Evolutionary conservation across 352 stramenopile species (phyloP).

Genomic region (Globisporangium heterothallicum): DNA sequence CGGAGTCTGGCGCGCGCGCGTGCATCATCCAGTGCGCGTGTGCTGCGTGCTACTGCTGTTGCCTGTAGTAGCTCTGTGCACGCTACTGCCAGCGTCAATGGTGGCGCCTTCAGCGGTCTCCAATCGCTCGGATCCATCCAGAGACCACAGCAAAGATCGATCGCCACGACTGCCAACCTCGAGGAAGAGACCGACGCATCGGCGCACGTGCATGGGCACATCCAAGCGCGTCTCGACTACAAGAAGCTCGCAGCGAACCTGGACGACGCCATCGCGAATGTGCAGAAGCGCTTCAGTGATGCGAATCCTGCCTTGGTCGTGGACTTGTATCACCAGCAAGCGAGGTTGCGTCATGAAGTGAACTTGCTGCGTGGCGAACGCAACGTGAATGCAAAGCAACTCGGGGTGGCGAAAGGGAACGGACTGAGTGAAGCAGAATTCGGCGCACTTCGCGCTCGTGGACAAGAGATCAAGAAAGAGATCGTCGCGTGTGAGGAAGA

Average conservation of each 20-base stretch:
- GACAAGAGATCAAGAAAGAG: conserved; percentile 50
- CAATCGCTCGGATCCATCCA: neutral
- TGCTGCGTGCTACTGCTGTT: neutral
- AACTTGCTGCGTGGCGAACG: conserved; percentile 63
- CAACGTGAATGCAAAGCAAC: conserved; percentile 60
- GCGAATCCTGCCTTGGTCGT: conserved; percentile 58
- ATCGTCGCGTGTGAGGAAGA: conserved; percentile 39
- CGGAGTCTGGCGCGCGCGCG: conserved; percentile 1
- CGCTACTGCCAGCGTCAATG: neutral
- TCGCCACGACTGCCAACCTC: conserved; percentile 22
- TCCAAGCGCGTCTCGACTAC: conserved; percentile 75
- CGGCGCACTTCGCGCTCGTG: conserved; percentile 32
- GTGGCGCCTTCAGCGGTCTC: neutral
- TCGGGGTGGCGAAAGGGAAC: conserved; percentile 42
- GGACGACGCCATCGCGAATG: conserved; percentile 47
- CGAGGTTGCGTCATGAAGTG: conserved; percentile 39
- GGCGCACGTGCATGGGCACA: conserved; percentile 41
- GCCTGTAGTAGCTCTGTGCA: neutral
- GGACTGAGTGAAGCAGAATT: conserved; percentile 25
- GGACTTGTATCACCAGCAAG: conserved; percentile 57
- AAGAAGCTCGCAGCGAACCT: conserved; percentile 61
- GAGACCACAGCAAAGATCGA: conserved; percentile 10
- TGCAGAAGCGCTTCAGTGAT: conserved; percentile 59
- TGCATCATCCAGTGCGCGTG: conserved; percentile 1
- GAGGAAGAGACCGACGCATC: conserved; percentile 19